These are phyloP conservation scores for Cucumis hystrix DNA, from an alignment of 306 rosid genomes.

Conservation along the genomic window DNA sequence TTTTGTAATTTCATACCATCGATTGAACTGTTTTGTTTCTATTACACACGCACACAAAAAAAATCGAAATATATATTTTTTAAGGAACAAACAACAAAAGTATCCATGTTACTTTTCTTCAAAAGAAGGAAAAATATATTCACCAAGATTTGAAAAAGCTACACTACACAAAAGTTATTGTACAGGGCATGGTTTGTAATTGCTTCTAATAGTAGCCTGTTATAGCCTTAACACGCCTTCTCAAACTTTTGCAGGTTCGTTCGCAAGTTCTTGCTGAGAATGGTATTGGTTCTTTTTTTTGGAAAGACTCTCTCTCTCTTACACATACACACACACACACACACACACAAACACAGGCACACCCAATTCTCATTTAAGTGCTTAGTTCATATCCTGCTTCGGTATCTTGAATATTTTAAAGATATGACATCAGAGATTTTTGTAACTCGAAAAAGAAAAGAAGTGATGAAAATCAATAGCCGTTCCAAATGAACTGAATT, in stretches of 20 bases:
- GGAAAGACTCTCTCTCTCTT: neutral
- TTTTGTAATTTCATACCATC: no score
- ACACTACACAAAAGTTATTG: neutral
- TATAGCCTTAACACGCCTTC: constrained; percentile 2
- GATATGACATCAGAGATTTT: neutral
- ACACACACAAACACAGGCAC: neutral
- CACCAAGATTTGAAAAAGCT: neutral
- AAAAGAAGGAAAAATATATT: neutral
- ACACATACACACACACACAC: neutral
- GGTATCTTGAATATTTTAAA: neutral
- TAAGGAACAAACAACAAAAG: neutral
- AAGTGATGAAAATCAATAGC: neutral
- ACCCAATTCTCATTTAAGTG: neutral
- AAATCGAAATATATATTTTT: neutral
- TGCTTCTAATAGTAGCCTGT: neutral
- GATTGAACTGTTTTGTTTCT: no score
- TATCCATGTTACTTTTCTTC: neutral
- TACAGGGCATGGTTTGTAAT: neutral
- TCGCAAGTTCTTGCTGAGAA: constrained; percentile 53
- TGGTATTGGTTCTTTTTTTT: constrained; percentile 33
- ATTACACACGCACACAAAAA: no score
- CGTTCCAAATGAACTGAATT: neutral
- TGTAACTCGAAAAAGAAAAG: neutral
- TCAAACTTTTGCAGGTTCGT: constrained; percentile 60
- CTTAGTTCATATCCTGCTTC: neutral